These are phyloP conservation scores for Cicer cuneatum DNA, from an alignment of 306 rosid genomes.

Conservation along the genomic window DNA sequence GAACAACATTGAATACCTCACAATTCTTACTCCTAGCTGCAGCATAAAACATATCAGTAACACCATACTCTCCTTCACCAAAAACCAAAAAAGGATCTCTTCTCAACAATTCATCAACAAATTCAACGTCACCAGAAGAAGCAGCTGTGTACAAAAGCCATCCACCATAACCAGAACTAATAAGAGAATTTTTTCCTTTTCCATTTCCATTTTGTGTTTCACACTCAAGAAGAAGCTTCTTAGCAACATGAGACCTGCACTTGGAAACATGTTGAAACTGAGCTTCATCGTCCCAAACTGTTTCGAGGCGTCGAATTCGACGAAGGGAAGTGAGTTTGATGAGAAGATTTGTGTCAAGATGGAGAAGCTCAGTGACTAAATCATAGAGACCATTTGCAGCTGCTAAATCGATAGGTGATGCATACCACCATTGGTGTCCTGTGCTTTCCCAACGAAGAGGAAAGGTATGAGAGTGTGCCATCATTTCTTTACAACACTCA, in stretches of 20 bases:
- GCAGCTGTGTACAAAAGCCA: constrained; percentile 99
- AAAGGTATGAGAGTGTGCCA: constrained; percentile 60
- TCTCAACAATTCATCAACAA: constrained; percentile 63
- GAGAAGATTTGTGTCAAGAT: constrained; percentile 87
- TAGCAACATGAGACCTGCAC: constrained; percentile 76
- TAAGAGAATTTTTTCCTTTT: constrained; percentile 59
- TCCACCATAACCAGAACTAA: constrained; percentile 89
- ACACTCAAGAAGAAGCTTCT: constrained; percentile 68
- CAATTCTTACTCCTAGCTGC: constrained; percentile 84
- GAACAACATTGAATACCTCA: constrained; percentile 67
- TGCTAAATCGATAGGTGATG: constrained; percentile 92
- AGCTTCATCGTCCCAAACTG: constrained; percentile 89
- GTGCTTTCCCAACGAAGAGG: constrained; percentile 97
- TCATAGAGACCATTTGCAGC: constrained; percentile 93
- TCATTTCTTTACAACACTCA: neutral
- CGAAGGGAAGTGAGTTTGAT: constrained; percentile 91
- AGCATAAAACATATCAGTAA: constrained; percentile 83
- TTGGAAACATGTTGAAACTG: constrained; percentile 68
- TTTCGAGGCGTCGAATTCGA: constrained; percentile 90
- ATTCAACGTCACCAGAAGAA: constrained; percentile 78
- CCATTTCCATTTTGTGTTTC: constrained; percentile 57
- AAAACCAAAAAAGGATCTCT: constrained; percentile 80
- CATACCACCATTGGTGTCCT: constrained; percentile 96
- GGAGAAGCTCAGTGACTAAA: constrained; percentile 87
- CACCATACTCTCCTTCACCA: constrained; percentile 95